Percentiles rank a stretch among this genome's conserved stretches.
These are phyloP conservation scores for Lipomyces anomalus DNA, from an alignment of 805 yeast species.

Conservation along the genomic window DNA sequence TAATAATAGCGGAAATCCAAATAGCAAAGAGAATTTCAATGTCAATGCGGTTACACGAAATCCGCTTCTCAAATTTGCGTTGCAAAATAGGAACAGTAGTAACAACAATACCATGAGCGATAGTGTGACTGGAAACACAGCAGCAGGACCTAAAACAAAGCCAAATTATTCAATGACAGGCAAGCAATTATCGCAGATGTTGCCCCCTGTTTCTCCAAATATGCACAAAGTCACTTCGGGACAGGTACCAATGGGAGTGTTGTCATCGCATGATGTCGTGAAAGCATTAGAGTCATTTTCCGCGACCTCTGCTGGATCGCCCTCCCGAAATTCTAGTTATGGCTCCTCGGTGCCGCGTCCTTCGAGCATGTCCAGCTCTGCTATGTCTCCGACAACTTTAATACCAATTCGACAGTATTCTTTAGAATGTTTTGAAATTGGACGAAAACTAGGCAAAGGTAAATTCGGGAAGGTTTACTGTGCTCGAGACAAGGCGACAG, in stretches of 20 bases:
- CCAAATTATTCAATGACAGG: too few species aligned
- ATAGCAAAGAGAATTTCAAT: constrained; percentile 14
- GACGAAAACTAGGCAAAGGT: constrained; percentile 84
- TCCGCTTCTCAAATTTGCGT: constrained; percentile 20
- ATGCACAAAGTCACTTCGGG: constrained; percentile 14
- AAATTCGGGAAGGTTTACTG: constrained; percentile 91
- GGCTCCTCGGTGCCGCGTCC: background rate
- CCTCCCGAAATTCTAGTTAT: too few species aligned
- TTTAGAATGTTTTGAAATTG: constrained; percentile 73
- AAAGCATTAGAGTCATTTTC: too few species aligned
- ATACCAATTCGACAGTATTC: constrained; percentile 34
- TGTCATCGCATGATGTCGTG: constrained; percentile 16
- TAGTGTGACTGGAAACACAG: background rate
- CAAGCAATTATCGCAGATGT: constrained; percentile 24
- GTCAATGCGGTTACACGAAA: constrained; percentile 14
- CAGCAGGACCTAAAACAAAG: too few species aligned
- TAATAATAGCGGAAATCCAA: background rate
- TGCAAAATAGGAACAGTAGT: too few species aligned
- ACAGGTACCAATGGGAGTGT: constrained; percentile 10
- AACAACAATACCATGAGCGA: too few species aligned
- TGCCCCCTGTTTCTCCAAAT: constrained; percentile 21
- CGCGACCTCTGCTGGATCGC: too few species aligned
- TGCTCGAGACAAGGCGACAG: constrained; percentile 67
- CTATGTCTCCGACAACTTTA: too few species aligned
- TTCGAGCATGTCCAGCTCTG: background rate